Conservation (phyloP, 352 stramenopile genomes). For the Phytopythium oedochilum region DNA sequence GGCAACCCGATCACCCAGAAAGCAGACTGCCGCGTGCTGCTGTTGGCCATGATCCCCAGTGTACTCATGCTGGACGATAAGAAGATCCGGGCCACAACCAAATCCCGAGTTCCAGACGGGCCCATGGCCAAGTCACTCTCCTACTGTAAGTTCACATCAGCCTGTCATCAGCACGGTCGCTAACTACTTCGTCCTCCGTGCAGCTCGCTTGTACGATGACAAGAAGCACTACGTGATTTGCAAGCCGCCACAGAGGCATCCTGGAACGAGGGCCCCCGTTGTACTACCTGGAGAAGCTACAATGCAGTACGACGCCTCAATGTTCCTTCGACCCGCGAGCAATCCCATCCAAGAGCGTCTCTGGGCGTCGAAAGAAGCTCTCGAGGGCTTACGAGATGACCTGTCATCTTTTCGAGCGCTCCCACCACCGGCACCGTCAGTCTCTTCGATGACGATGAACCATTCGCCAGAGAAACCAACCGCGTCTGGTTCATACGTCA, state of each 20-base stretch:
- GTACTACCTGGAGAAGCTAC: slow-evolving; percentile 30
- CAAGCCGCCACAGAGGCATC: slow-evolving; percentile 33
- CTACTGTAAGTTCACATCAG: slow-evolving; percentile 41
- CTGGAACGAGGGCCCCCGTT: slow-evolving; percentile 29
- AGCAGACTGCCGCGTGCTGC: slow-evolving; percentile 51
- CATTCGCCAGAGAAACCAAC: slow-evolving; percentile 10
- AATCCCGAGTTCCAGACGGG: slow-evolving; percentile 32
- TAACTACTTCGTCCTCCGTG: not conserved
- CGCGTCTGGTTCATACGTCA: slow-evolving; percentile 37
- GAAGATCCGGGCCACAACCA: slow-evolving; percentile 50
- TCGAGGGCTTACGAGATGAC: slow-evolving; percentile 2
- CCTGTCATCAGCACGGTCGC: not conserved
- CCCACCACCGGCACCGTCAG: slow-evolving; percentile 8
- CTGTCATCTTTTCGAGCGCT: not conserved
- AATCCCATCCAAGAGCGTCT: slow-evolving; percentile 30
- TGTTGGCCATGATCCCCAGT: slow-evolving; percentile 72
- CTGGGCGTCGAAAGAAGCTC: slow-evolving; percentile 14
- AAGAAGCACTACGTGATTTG: slow-evolving; percentile 75
- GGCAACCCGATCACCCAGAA: slow-evolving; percentile 68
- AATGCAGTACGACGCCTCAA: slow-evolving; percentile 45
- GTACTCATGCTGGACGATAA: slow-evolving; percentile 74
- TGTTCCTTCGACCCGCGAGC: slow-evolving; percentile 48
- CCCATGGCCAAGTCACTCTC: slow-evolving; percentile 51
- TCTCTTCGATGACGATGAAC: slow-evolving; percentile 10
- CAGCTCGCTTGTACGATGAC: slow-evolving; percentile 74